Conservation (phyloP, 495 filamentous ascomycete species). For the Penicillium flavigenum region DNA sequence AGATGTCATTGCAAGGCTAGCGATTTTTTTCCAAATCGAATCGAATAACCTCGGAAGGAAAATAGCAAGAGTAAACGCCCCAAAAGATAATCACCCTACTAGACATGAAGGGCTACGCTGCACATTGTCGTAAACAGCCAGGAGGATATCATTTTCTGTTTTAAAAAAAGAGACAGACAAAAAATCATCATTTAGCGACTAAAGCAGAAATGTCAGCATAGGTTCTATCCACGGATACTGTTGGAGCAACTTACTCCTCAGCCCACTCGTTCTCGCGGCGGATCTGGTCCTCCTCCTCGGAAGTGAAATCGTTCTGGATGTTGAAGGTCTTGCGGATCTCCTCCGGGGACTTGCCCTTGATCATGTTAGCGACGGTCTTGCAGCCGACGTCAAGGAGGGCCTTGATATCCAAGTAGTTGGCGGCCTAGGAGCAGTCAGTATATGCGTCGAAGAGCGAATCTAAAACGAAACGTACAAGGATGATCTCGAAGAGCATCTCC, state of each 20-base stretch:
- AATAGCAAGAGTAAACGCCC: neutral
- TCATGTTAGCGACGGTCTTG: constrained; percentile 71
- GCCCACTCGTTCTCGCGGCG: constrained; percentile 73
- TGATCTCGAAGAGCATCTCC: constrained; percentile 99
- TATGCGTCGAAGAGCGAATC: neutral
- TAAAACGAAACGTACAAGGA: constrained; percentile 64
- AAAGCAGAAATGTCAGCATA: neutral
- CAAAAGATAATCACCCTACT: neutral
- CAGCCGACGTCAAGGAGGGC: constrained; percentile 65
- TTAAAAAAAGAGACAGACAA: neutral
- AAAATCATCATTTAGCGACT: constrained; percentile 37
- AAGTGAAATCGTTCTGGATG: constrained; percentile 73
- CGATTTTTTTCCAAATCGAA: neutral
- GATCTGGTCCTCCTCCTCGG: constrained; percentile 72
- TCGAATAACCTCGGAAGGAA: neutral
- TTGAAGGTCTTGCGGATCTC: constrained; percentile 77
- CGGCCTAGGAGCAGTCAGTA: constrained; percentile 44
- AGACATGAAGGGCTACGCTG: neutral
- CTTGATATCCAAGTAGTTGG: constrained; percentile 74
- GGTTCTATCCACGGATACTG: neutral
- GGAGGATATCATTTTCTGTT: constrained; percentile 9
- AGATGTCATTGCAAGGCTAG: neutral
- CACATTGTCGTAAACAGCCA: constrained; percentile 1
- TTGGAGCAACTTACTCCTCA: constrained; percentile 54
- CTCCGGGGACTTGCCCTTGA: constrained; percentile 72